Base-by-base conservation (phyloP, 1,284 basidiomycete genomes). In the Leccinum ponderosum region DNA sequence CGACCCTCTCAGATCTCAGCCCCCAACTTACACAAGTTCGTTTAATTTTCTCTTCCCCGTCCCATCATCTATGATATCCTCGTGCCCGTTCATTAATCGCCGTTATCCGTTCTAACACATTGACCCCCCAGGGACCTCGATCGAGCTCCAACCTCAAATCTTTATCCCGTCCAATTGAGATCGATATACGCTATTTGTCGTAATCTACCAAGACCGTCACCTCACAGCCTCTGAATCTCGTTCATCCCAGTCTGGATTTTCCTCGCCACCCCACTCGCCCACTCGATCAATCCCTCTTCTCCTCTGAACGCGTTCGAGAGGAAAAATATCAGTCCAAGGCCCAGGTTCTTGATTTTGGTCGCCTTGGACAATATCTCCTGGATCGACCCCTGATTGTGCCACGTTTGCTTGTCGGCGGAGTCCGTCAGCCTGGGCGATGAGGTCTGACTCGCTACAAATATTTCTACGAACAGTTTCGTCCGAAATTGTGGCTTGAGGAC, bases 361-460 rank as follows among this genome's bases (percentile, higher is more conserved):
- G 84, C 87, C 68, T 89, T 91, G 68, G 87, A 78, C 72, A 93
- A 88, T 2, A 92, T 81, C 58, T 88, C 85, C 71, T 93, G 89
- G n/a, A 94, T 70, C 6, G 85, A 73, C 29, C 79, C 80, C 61
- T 85, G 81, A 69, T 88, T 83, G 37, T 83, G 79, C 27, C 75
- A 75, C 1, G 77, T 75, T 12, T 80, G 58, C 35, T 83, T 73
- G 6, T 73, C 72, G 5, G 72, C 63, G 55, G 80, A 63, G 29
- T 74, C 65, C 35, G 76, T 75, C 14, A 87, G 72, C 31, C 68
- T 17, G 0, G 94, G 93, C 0, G 87, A 89, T 0, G 85, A 73
- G 0, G 85, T 81, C 73, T 97, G 94, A 35, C 87, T 89, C 56
- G 85, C 83, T 57, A 93, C 74, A 65, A 95, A 85, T 22, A 92